A percentile compares a stretch with the other conserved stretches of the same genome.
Evolutionary conservation across 2,329 filamentous ascomycete species (phyloP).

Genomic region (Arthrobotrys sinensis): DNA sequence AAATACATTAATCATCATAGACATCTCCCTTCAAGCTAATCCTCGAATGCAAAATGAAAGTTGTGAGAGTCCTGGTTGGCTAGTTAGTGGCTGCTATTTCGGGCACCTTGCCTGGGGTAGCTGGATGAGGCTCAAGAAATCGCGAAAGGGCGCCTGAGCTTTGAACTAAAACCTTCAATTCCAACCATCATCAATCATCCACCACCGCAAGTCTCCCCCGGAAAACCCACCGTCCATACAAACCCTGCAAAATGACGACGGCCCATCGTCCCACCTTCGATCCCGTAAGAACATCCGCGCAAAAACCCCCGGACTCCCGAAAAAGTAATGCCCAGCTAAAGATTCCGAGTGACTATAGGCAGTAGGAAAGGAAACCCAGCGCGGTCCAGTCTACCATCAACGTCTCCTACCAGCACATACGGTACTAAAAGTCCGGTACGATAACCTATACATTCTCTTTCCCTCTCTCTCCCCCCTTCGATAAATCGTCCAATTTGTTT

Average conservation of each 20-base stretch:
- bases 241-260: conserved; percentile 68
- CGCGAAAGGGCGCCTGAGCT: no score
- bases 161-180: no score
- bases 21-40: no score
- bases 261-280: conserved; percentile 94
- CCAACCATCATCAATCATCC: no score
- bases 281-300: conserved; percentile 75
- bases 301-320: not conserved
- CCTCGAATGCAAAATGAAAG: no score
- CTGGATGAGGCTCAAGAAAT: no score
- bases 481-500: no score
- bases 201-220: conserved; percentile 13
- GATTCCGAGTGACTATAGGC: conserved; percentile 72
- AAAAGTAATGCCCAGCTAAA: not conserved
- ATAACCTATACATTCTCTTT: not conserved
- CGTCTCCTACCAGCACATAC: conserved; percentile 94
- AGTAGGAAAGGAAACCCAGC: conserved; percentile 92
- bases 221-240: conserved; percentile 5
- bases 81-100: no score
- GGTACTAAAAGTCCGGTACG: conserved; percentile 86
- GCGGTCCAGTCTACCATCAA: conserved; percentile 95
- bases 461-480: not conserved
- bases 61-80: no score
- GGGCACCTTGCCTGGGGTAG: no score
- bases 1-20: no score